These are phyloP conservation scores for Tetrahymena elliotti DNA, from an alignment of 73 alveolate species.

Conservation along the genomic window DNA sequence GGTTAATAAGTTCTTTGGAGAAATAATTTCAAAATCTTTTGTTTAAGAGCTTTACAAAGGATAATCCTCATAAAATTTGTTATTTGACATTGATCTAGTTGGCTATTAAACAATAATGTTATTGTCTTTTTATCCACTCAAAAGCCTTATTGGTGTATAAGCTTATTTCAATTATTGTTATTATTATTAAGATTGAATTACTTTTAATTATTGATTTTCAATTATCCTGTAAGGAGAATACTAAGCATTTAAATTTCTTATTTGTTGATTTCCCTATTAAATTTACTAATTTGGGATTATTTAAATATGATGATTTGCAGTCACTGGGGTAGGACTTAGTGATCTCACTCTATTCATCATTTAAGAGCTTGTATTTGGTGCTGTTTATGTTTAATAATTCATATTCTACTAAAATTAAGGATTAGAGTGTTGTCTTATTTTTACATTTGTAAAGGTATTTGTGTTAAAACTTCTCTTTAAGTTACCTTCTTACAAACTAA, in stretches of 20 bases:
- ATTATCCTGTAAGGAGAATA: neutral
- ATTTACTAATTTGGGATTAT: neutral
- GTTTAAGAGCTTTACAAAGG: neutral
- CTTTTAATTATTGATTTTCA: neutral
- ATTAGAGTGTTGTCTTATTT: neutral
- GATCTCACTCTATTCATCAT: neutral
- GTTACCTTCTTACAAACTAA: neutral
- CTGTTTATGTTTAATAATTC: neutral
- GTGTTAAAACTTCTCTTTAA: neutral
- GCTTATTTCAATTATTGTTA: neutral
- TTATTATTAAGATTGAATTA: neutral
- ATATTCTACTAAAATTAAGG: neutral
- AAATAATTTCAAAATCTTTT: neutral
- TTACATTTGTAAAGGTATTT: neutral
- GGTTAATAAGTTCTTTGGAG: neutral
- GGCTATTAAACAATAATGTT: neutral
- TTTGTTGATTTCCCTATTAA: neutral
- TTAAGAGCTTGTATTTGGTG: neutral
- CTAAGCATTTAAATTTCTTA: neutral
- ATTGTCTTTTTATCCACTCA: neutral
- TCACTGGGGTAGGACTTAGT: neutral
- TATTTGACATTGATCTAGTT: neutral
- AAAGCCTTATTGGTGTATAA: neutral
- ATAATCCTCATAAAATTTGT: neutral
- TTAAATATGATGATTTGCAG: neutral